These are phyloP conservation scores for Solioccasus polychromus DNA, from an alignment of 768 basidiomycete species.

Conservation along the genomic window DNA sequence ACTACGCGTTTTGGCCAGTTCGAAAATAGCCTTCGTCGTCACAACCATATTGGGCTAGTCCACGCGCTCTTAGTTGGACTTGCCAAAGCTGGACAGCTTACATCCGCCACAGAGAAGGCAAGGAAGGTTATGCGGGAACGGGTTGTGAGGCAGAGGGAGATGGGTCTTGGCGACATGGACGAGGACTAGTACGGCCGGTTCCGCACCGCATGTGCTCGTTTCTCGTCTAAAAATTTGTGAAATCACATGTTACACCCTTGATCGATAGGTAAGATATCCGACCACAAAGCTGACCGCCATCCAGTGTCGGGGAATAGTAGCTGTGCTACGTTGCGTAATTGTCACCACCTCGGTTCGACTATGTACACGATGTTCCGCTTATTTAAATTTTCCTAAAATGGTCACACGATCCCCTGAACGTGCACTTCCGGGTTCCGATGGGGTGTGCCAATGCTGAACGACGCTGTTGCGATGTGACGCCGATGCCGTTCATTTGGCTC, in stretches of 20 bases:
- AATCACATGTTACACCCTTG: slow-evolving; percentile 4
- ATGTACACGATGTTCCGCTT: background rate
- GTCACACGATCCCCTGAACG: background rate
- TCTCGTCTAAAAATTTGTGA: background rate
- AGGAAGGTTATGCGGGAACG: slow-evolving; percentile 43
- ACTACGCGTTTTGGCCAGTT: slow-evolving; percentile 50
- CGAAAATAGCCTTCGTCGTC: slow-evolving; percentile 81
- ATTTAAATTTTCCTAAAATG: background rate
- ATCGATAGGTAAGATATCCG: slow-evolving; percentile 1
- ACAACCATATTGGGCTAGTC: slow-evolving; percentile 83
- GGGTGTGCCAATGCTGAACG: too few relatives aligned
- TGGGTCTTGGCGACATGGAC: slow-evolving; percentile 41
- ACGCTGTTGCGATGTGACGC: slow-evolving; percentile 7
- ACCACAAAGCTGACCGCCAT: too few relatives aligned
- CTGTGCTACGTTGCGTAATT: too few relatives aligned
- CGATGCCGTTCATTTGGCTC: slow-evolving; percentile 4
- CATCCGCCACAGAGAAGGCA: slow-evolving; percentile 46
- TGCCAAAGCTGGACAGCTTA: slow-evolving; percentile 66
- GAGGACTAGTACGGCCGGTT: slow-evolving; percentile 31
- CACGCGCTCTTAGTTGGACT: slow-evolving; percentile 72
- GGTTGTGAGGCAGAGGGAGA: slow-evolving; percentile 38
- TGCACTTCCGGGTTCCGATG: slow-evolving; percentile 7
- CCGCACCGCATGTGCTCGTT: slow-evolving; percentile 1
- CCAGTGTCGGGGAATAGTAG: slow-evolving; percentile 5
- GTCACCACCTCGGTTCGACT: too few relatives aligned